These are phyloP conservation scores for Chloris gayana DNA, from an alignment of 176 grass and related monocot genomes.

Conservation along the genomic window DNA sequence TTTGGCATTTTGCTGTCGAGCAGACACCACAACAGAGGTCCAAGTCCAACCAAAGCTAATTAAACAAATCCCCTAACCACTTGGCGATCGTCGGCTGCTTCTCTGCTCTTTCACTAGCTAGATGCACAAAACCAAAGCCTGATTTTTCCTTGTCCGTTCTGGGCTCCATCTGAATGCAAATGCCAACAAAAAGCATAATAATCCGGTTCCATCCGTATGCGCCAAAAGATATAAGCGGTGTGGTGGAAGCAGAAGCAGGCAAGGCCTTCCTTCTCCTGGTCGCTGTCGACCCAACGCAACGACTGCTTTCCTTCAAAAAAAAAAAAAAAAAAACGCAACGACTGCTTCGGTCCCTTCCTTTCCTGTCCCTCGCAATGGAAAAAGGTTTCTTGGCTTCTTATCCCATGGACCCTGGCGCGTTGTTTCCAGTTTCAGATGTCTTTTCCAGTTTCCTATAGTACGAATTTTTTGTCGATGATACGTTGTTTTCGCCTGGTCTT, in stretches of 20 bases:
- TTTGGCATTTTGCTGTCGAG: constrained; percentile 46
- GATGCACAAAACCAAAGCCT: background rate
- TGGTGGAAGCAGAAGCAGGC: background rate
- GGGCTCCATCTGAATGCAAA: background rate
- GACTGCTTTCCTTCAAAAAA: no score
- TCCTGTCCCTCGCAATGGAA: background rate
- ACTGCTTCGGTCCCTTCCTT: background rate
- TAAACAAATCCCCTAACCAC: background rate
- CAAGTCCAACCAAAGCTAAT: constrained; percentile 21
- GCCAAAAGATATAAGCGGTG: background rate
- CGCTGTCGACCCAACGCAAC: background rate
- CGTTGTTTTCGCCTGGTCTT: background rate
- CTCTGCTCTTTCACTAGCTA: background rate
- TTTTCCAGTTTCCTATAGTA: background rate
- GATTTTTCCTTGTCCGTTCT: background rate
- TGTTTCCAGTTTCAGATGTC: background rate
- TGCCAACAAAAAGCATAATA: background rate
- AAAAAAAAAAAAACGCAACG: no score
- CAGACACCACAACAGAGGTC: background rate
- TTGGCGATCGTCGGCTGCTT: constrained; percentile 6
- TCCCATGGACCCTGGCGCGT: background rate
- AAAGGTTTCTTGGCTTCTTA: background rate
- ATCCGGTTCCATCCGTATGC: background rate
- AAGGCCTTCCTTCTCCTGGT: background rate
- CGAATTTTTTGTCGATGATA: background rate